Evolutionary conservation across 768 basidiomycete species (phyloP), one percentile per base, ranked within the genome.

Genomic region (Collybia mongolica): DNA sequence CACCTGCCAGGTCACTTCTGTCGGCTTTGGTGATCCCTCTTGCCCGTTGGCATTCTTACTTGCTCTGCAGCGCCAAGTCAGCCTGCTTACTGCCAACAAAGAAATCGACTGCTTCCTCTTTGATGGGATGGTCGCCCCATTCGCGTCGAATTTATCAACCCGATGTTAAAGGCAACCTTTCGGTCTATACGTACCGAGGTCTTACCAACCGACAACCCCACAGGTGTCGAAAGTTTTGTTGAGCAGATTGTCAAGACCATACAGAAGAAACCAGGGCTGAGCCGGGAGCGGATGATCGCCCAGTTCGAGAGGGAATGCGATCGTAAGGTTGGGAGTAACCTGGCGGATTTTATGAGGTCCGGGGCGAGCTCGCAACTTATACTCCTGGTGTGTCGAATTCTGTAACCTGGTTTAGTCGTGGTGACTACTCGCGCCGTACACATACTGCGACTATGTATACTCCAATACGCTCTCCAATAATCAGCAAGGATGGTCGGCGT

Each of bases 81-180:
- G 47, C 14, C 57, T 57, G 41, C 43, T 61, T 29, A 53, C 44
- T 15, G 47, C 44, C 2, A 49, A 62, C 49, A 58, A 51, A 45
- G 40, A 51, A 11, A 54, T 36, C 15, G 56, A 60, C 20, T 62
- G 60, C 29, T 60, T 57, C 46, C 48, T 62, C 15, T 62, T 60
- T 44, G 57, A 55, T 29, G 50, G 48, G 5, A 39, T 18, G 12
- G 47, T 15, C 53, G 40, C 41, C 60, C 54, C 11, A 39, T 60
- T 39, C 54, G 51, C 44, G 48, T 61, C 29, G 36, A 26, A 22
- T 35, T 60, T 11, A 9, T 37, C 23, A 52, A 59, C 38, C 22
- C 35, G 41, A 40, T 12, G 15, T 44, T 40, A 44, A 56, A 52
- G 45, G 40, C 56, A 39, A 15, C 36, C 14, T 54, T 56, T 46